Conservation (phyloP, 352 stramenopile species). For the Elongisporangium senticosum region DNA sequence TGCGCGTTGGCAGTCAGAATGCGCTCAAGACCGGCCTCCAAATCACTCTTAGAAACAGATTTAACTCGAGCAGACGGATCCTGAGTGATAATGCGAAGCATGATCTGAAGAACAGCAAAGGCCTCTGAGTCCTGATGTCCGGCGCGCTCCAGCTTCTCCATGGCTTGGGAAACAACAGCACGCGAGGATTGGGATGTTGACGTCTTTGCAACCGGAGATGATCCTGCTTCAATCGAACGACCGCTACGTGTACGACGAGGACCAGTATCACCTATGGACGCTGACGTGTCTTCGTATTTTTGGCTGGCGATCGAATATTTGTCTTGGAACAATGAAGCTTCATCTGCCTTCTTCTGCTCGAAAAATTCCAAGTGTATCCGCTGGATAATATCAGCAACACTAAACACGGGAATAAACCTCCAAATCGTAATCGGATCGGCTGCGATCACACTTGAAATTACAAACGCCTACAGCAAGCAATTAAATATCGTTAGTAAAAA, state of each 20-base stretch:
- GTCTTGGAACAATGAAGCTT: conserved; percentile 63
- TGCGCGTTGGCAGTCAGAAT: conserved; percentile 46
- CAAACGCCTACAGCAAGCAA: conserved; percentile 52
- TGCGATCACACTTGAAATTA: conserved; percentile 77
- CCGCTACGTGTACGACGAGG: conserved; percentile 32
- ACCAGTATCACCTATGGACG: conserved; percentile 1
- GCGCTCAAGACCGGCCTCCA: conserved; percentile 31
- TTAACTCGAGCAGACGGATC: conserved; percentile 62
- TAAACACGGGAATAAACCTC: conserved; percentile 79
- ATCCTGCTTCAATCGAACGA: conserved; percentile 8
- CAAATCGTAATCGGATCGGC: conserved; percentile 56
- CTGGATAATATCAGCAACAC: conserved; percentile 72
- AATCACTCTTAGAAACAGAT: conserved; percentile 26
- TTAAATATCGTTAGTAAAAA: not conserved
- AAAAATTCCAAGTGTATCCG: conserved; percentile 77
- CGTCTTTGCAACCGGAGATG: conserved; percentile 3
- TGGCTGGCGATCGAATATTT: conserved; percentile 38
- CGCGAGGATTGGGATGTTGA: not conserved
- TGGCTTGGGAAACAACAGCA: conserved; percentile 1
- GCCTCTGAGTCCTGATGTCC: conserved; percentile 34
- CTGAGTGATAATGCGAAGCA: conserved; percentile 51
- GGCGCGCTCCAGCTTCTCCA: conserved; percentile 21
- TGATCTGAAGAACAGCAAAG: conserved; percentile 40
- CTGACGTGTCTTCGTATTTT: conserved; percentile 9
- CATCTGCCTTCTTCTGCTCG: conserved; percentile 42